Evolutionary conservation across 164 flowering plant species (phyloP), one percentile per base, ranked within the genome.

Genomic region (Sedum album): DNA sequence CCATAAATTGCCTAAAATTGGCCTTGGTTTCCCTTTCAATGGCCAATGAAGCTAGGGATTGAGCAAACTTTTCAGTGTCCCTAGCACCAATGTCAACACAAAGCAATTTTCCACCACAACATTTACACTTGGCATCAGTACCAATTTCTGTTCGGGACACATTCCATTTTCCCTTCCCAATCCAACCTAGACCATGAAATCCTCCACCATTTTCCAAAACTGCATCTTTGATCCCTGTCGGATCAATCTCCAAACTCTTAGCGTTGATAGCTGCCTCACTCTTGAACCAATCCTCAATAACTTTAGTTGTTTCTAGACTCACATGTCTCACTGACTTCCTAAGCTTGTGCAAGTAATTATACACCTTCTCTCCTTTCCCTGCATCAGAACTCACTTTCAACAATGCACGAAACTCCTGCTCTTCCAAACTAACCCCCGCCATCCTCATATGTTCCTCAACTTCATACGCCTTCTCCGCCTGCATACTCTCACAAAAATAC

Each of bases 161-260:
- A 18, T 60, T 74, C 97, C 97, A 91, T 25, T 74, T 69, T 26
- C 96, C 98, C 66, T 76, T 73, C 65, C 98, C 97, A 72, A 84
- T 69, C 98, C 97, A 93, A 42, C 98, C 98, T 48, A 78, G 71
- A 36, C 96, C 97, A 80, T 93, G 97, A 91, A 90, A 91, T 39
- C 98, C 98, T 68, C 98, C 94, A 6, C 98, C 98, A 78, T 89
- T 90, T 76, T 66, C 82, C 73, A 64, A 69, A 63, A 79, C 60
- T 21, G 70, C 83, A 18, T 83, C 88, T 74, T 75, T 81, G 51
- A 87, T 74, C 71, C 38, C 28, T 31, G 42, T 78, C 28, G 8
- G 71, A 65, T 81, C 85, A 78, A 69, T 71, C 69, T 69, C 72
- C 70, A n/a, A 68, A 23, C 69, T 65, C 10, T 80, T 83, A 30